A percentile compares a stretch with the other conserved stretches of the same genome.
Conservation (phyloP, 2,329 filamentous ascomycete genomes). For the Phaeosphaeria sp. region DNA sequence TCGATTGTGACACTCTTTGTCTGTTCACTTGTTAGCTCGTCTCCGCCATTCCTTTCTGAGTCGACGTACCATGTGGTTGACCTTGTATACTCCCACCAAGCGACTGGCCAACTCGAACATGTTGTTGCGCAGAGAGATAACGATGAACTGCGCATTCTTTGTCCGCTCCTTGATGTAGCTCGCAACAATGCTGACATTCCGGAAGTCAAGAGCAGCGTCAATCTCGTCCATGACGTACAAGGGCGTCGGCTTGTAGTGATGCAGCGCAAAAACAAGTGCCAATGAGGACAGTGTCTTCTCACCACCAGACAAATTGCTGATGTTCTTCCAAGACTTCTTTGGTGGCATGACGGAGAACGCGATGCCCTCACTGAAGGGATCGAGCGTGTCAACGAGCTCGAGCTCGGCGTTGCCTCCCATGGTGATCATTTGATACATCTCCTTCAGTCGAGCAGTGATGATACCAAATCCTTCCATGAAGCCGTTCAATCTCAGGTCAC, state of each 20-base stretch:
- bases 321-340: conserved; percentile 99
- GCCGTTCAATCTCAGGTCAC: conserved; percentile 86
- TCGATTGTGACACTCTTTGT: conserved; percentile 62
- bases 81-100: conserved; percentile 97
- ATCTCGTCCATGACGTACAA: conserved; percentile 99
- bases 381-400: conserved; percentile 92
- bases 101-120: conserved; percentile 99
- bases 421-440: conserved; percentile 99
- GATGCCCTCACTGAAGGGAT: conserved; percentile 97
- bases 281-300: conserved; percentile 96
- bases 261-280: conserved; percentile 95
- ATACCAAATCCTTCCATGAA: conserved; percentile 98
- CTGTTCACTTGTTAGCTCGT: conserved; percentile 41
- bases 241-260: conserved; percentile 97
- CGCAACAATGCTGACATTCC: conserved; percentile 97
- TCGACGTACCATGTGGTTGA: conserved; percentile 83
- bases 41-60: not conserved
- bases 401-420: conserved; percentile 99
- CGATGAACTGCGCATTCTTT: conserved; percentile 99
- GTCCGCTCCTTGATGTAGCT: conserved; percentile 99
- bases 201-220: conserved; percentile 95
- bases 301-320: conserved; percentile 91
- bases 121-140: conserved; percentile 97
- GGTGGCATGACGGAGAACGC: conserved; percentile 98
- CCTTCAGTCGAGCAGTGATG: conserved; percentile 93